Conservation (phyloP, 805 yeast species). For the Cyberlindnera misumaiensis region DNA sequence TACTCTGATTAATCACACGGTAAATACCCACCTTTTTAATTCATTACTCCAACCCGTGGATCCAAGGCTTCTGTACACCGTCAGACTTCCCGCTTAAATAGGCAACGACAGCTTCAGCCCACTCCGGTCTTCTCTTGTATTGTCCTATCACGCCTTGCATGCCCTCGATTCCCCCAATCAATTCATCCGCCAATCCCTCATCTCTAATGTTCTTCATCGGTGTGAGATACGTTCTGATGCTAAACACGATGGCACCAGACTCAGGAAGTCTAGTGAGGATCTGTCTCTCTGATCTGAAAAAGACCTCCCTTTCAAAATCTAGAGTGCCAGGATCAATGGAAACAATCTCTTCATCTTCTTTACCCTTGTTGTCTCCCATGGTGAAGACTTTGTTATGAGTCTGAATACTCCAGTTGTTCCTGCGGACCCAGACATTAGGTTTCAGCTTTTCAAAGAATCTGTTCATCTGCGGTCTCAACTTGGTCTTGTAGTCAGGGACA, state of each 20-base stretch:
- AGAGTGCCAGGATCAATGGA: conserved; percentile 28
- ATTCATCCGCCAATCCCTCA: conserved; percentile 42
- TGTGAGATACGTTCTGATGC: conserved; percentile 51
- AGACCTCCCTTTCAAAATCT: conserved; percentile 37
- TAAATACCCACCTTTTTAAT: background rate
- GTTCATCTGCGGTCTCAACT: conserved; percentile 58
- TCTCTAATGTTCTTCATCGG: conserved; percentile 41
- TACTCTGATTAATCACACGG: background rate
- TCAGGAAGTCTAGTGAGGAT: conserved; percentile 45
- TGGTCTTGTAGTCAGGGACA: conserved; percentile 58
- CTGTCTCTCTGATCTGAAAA: conserved; percentile 56
- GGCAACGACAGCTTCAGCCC: conserved; percentile 61
- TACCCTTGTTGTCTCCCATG: conserved; percentile 36
- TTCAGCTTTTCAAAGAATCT: conserved; percentile 53
- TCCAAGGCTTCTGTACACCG: conserved; percentile 24
- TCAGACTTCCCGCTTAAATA: conserved; percentile 32
- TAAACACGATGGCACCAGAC: conserved; percentile 39
- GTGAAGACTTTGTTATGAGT: conserved; percentile 46
- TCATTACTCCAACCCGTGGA: conserved; percentile 7
- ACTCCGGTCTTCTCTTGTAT: conserved; percentile 57
- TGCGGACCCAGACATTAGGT: conserved; percentile 48
- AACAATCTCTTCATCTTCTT: conserved; percentile 24
- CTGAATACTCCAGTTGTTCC: conserved; percentile 70
- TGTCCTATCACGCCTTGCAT: conserved; percentile 51
- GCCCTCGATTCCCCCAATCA: conserved; percentile 57